Evolutionary conservation across 1,139 yeast genomes (phyloP), one percentile per base, ranked within the genome.

Genomic region (Debaryomyces fabryi): DNA sequence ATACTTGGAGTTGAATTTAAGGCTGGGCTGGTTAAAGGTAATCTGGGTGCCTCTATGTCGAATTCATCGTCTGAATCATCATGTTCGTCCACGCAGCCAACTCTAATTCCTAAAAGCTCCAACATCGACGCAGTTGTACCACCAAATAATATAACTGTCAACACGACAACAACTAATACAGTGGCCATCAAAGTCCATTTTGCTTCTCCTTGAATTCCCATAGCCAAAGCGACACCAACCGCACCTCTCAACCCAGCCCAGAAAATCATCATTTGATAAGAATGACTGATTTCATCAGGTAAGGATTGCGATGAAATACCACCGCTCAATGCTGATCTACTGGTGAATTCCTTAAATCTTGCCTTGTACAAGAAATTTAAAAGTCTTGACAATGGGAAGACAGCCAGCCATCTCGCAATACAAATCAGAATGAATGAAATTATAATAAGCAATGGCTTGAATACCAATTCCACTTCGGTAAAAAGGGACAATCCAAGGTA

Each of bases 211-310:
- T 89, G 96, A 44, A 95, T 74, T 2, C 99, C 99, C 83, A 96
- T 92, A 0, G 99, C 99, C 60, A 95, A 78, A 0, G 99, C 99
- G 2, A 95, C 99, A 56, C 99, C 99, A 32, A 95, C 99, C 0
- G 99, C 99, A 51, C 99, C 99, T 62, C 99, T 79, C 51, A 95
- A 76, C 5, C 99, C 99, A 1, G 99, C 99, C 99, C 99, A 95
- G 68, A 95, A 95, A 42, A 95, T 89, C 99, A 95, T 93, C 90
- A 92, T 90, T 69, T 95, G 99, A 67, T 95, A 95, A 51, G 88
- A 90, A 58, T 90, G 95, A 20, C 96, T 93, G 51, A 95, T 91
- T 68, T 92, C 98, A 58, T 92, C 97, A 1, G 88, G 87, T n/a
- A 76, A 69, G 5, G 79, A 64, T 33, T 72, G 69, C 6, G 67